These are phyloP conservation scores for Cystobasidium ongulense DNA, from an alignment of 768 basidiomycete genomes.

Conservation along the genomic window DNA sequence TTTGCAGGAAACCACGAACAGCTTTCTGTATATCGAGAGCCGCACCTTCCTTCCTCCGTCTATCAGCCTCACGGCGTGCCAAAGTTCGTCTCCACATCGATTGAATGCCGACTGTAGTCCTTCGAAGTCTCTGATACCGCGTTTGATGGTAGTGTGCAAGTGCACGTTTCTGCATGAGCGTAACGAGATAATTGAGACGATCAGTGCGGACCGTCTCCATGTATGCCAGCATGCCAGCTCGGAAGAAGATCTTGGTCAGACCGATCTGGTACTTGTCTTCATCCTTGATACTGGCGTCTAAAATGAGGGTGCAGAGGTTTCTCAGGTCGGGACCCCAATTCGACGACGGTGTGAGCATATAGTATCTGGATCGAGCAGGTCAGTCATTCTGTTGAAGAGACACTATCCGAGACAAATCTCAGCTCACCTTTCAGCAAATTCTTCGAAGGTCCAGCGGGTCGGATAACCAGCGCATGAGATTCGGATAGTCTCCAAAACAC, in stretches of 20 bases:
- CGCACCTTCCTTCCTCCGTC: conserved; percentile 63
- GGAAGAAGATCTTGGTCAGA: conserved; percentile 96
- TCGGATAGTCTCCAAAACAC: conserved; percentile 96
- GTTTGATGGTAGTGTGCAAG: conserved; percentile 74
- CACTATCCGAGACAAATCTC: not conserved
- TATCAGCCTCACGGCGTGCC: conserved; percentile 63
- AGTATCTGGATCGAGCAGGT: conserved; percentile 58
- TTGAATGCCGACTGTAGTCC: conserved; percentile 74
- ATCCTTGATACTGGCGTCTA: conserved; percentile 79
- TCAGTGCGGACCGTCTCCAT: conserved; percentile 83
- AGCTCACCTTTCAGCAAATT: conserved; percentile 87
- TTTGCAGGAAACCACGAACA: conserved; percentile 63
- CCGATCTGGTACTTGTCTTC: conserved; percentile 95
- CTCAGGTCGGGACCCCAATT: conserved; percentile 79
- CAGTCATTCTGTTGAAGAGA: conserved; percentile 1
- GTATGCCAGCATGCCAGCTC: conserved; percentile 95
- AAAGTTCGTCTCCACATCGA: conserved; percentile 87
- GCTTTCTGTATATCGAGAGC: conserved; percentile 68
- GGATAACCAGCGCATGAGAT: conserved; percentile 99
- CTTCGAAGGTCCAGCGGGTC: conserved; percentile 94
- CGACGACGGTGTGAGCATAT: conserved; percentile 83
- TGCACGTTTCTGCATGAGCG: conserved; percentile 96
- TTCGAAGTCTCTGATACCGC: conserved; percentile 62
- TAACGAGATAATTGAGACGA: conserved; percentile 79
- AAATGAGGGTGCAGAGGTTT: conserved; percentile 70